A percentile compares a stretch with the other conserved stretches of the same genome.
phyloP scores from a whole-genome alignment of 2,329 filamentous ascomycete genomes.

The Venturiaceae sp. region DNA sequence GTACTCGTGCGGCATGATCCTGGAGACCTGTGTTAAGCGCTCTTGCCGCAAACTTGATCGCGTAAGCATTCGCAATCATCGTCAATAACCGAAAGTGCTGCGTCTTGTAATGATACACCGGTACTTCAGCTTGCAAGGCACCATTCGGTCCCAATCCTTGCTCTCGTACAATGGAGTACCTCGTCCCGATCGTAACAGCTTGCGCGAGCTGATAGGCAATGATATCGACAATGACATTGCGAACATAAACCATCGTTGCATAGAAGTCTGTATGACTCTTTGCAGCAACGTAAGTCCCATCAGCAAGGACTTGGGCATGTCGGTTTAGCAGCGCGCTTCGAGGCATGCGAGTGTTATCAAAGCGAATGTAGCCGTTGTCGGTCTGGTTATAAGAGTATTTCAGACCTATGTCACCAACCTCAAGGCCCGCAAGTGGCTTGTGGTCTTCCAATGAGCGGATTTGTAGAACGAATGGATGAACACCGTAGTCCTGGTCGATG shows the following conservation, averaged over 20 bases:
- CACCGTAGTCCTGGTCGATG: constrained; percentile 28
- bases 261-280: constrained; percentile 40
- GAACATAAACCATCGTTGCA: constrained; percentile 38
- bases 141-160: constrained; percentile 38
- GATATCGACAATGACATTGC: constrained; percentile 38
- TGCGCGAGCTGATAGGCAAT: constrained; percentile 41
- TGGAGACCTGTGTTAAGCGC: constrained; percentile 41
- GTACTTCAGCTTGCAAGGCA: constrained; percentile 33
- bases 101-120: constrained; percentile 44
- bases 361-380: constrained; percentile 35
- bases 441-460: constrained; percentile 40
- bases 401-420: constrained; percentile 44
- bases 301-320: constrained; percentile 37
- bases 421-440: constrained; percentile 35
- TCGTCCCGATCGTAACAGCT: constrained; percentile 42
- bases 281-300: constrained; percentile 34
- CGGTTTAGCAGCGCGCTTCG: constrained; percentile 39
- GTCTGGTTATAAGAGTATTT: constrained; percentile 32
- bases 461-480: constrained; percentile 43
- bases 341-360: constrained; percentile 36
- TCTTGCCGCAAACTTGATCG: constrained; percentile 34
- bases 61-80: constrained; percentile 42
- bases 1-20: constrained; percentile 34
- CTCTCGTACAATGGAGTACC: constrained; percentile 39
- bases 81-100: constrained; percentile 44